These are phyloP conservation scores for Capsicum rhomboideum DNA, from an alignment of 257 asterid species.

Conservation along the genomic window DNA sequence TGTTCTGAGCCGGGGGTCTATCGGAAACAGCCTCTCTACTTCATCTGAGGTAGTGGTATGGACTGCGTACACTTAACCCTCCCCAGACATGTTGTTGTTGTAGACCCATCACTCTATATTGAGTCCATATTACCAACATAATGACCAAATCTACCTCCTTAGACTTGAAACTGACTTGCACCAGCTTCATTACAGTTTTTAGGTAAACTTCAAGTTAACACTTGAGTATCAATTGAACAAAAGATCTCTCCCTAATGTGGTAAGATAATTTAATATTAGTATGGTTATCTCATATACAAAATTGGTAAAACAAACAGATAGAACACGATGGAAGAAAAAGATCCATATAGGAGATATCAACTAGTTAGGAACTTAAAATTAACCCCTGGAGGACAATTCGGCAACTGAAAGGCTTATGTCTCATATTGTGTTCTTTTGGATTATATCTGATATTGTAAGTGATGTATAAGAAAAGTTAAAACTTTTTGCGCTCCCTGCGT, in stretches of 20 bases:
- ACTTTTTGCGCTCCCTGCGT: not conserved
- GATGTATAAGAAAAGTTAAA: not conserved
- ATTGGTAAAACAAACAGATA: not conserved
- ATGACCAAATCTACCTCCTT: not conserved
- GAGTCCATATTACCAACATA: not conserved
- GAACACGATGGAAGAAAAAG: not conserved
- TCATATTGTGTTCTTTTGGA: not conserved
- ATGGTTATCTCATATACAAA: not conserved
- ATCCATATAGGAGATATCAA: not conserved
- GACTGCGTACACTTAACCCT: too few species aligned
- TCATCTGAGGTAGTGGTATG: too few species aligned
- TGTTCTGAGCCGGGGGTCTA: too few species aligned
- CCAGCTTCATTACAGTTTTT: not conserved
- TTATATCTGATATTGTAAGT: not conserved
- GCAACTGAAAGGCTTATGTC: not conserved
- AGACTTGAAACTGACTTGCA: not conserved
- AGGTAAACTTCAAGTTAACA: not conserved
- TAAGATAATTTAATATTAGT: not conserved
- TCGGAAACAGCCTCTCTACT: too few species aligned
- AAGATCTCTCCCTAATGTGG: not conserved
- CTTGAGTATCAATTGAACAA: not conserved
- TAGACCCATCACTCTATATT: not conserved
- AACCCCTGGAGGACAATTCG: not conserved
- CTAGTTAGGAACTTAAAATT: not conserved
- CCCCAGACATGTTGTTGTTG: too few species aligned